Conservation (phyloP, 2,329 filamentous ascomycete species). For the Cladophialophora bantiana region DNA sequence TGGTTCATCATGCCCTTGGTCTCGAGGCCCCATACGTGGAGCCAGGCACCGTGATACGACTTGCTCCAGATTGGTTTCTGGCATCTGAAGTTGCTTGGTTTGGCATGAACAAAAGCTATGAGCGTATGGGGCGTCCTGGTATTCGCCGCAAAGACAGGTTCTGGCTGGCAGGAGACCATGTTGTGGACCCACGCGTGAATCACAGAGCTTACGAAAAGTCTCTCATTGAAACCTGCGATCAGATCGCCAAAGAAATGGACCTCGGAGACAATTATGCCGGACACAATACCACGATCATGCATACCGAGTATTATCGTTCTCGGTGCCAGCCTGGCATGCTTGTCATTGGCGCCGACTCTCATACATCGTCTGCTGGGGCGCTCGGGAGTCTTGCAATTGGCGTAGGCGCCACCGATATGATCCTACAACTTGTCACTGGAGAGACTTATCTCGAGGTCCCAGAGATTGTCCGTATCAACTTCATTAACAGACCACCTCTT, state of each 20-base stretch:
- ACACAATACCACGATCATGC: slow-evolving; percentile 50
- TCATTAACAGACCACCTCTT: slow-evolving; percentile 46
- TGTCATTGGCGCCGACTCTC: slow-evolving; percentile 55
- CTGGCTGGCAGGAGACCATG: slow-evolving; percentile 59
- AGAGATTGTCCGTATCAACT: slow-evolving; percentile 51
- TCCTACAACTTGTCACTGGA: slow-evolving; percentile 55
- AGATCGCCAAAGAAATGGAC: slow-evolving; percentile 50
- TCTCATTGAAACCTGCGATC: slow-evolving; percentile 49
- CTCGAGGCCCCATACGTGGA: slow-evolving; percentile 17
- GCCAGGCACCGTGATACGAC: slow-evolving; percentile 17
- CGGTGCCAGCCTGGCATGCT: slow-evolving; percentile 55
- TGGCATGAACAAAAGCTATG: slow-evolving; percentile 27
- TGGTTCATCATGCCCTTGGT: slow-evolving; percentile 23
- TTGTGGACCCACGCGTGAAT: slow-evolving; percentile 55
- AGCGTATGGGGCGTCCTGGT: slow-evolving; percentile 35
- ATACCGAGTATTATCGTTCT: slow-evolving; percentile 56
- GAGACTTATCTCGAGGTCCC: slow-evolving; percentile 58
- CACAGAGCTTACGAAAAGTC: slow-evolving; percentile 46
- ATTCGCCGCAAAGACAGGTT: slow-evolving; percentile 59
- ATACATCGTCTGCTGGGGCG: slow-evolving; percentile 56
- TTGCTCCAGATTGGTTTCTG: slow-evolving; percentile 26
- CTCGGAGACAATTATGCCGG: slow-evolving; percentile 22
- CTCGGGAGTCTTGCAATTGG: slow-evolving; percentile 54
- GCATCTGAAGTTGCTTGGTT: slow-evolving; percentile 27
- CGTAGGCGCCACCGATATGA: slow-evolving; percentile 55